Conservation (phyloP, 139 green algal species). For the Gonium pectorale region DNA sequence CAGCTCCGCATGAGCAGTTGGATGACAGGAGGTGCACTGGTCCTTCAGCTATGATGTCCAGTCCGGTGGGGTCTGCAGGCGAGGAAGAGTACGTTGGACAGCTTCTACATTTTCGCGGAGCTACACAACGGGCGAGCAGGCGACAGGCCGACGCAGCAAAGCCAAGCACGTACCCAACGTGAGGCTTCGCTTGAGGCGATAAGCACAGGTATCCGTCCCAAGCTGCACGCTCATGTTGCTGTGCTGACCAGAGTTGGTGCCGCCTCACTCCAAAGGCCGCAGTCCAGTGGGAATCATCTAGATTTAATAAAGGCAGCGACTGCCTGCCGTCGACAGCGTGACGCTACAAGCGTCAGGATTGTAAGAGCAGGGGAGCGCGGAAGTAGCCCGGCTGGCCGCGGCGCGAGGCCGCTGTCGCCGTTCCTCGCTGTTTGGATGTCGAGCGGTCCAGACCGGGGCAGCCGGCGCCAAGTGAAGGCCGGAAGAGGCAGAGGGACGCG, state of each 20-base stretch:
- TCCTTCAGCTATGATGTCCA: neutral
- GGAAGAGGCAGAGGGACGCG: too few relatives aligned
- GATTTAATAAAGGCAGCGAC: too few relatives aligned
- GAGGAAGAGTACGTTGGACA: neutral
- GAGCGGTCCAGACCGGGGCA: too few relatives aligned
- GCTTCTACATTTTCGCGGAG: neutral
- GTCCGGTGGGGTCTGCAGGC: conserved; percentile 24
- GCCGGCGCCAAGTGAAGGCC: too few relatives aligned
- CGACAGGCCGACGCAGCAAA: neutral
- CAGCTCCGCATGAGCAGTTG: too few relatives aligned
- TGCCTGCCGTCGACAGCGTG: too few relatives aligned
- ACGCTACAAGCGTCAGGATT: too few relatives aligned
- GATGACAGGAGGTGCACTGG: neutral
- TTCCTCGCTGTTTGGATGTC: neutral
- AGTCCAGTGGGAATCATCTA: too few relatives aligned
- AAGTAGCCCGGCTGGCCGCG: neutral
- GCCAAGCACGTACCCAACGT: conserved; percentile 13
- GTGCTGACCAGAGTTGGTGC: neutral
- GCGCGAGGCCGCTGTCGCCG: neutral
- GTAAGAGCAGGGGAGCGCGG: neutral
- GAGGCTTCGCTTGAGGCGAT: conserved; percentile 10
- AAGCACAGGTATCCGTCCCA: neutral
- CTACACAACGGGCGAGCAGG: neutral
- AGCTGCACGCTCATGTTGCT: conserved; percentile 23
- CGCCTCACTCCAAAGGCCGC: neutral